These are phyloP conservation scores for Russula vinacea DNA, from an alignment of 768 basidiomycete genomes.

Conservation along the genomic window DNA sequence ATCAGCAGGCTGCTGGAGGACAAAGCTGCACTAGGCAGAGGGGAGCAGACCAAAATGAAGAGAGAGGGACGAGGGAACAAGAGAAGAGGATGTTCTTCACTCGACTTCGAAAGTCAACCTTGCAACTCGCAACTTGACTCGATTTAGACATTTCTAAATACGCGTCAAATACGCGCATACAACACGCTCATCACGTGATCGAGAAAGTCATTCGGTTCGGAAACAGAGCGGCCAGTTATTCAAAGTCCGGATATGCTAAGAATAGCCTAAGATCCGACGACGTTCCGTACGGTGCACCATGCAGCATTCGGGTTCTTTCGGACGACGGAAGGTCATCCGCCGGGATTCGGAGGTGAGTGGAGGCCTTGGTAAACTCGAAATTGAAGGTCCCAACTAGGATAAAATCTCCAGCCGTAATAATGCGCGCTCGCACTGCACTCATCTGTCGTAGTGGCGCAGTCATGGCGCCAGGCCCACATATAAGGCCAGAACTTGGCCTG, in stretches of 20 bases:
- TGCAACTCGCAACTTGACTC: conserved; percentile 14
- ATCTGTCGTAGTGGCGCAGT: not conserved
- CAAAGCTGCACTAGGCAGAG: conserved; percentile 2
- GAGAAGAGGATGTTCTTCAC: not conserved
- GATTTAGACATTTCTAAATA: not conserved
- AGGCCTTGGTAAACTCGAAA: no score
- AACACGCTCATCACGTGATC: conserved; percentile 25
- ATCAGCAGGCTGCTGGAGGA: not conserved
- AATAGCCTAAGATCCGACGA: not conserved
- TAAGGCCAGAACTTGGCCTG: not conserved
- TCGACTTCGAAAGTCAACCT: conserved; percentile 18
- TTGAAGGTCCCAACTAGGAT: not conserved
- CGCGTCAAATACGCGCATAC: conserved; percentile 25
- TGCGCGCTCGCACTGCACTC: no score
- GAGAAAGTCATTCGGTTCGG: not conserved
- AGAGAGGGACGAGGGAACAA: conserved; percentile 7
- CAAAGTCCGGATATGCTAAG: not conserved
- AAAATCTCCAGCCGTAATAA: not conserved
- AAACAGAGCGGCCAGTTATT: not conserved
- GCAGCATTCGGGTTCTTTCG: not conserved
- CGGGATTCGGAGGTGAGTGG: not conserved
- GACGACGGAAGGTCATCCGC: not conserved
- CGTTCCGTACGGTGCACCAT: not conserved
- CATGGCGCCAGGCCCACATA: not conserved
- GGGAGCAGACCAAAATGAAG: not conserved